Base-by-base conservation (phyloP, 2,329 filamentous ascomycete species). In the Endocalyx cinctus region DNA sequence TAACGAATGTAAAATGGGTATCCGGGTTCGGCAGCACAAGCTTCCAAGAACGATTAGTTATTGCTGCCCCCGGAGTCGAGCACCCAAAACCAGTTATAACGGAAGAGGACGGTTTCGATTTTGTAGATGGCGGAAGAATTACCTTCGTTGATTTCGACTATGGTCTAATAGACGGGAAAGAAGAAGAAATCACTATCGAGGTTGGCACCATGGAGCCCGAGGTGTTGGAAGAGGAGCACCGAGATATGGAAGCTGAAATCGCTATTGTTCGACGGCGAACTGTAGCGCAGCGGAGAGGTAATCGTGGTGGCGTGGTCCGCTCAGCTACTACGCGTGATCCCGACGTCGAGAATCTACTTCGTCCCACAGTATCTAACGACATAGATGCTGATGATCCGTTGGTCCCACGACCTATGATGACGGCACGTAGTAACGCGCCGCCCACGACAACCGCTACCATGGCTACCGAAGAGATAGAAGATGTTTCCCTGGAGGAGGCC, bases 261-360 rank as follows among this genome's bases (percentile, higher is more conserved):
- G 86, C 85, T 42, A 78, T 90, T 47, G 83, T 87, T 31, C 74
- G 85, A 45, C 72, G 84, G 42, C 72, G 85, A 43, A 89, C 85
- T 4, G 80, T 84, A 12, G 73, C 82, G 22, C 77, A 81, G 48
- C 72, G 72, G 32, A 67, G 73, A 44, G 70, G 69, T 37, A 55
- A 63, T 28, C 59, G 70, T 38, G 57, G 59, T 30, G 63, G 64
- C 35, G 52, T 78, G 20, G 64, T 74, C 40, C 67, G 70, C 29
- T 59, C 72, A 16, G 60, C 69, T 8, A 72, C 74, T 2, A 66
- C 61, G 6, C 59, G 66, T 6, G 48, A 37, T 35, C 48, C 42
- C 20, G 52, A 43, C 35, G 50, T 27, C 30, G 54, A 51, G 29
- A 38, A 42, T 11, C 29, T 46, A 38, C 55, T 48, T 28, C 62